These are phyloP conservation scores for Aureobasidium uvarum DNA, from an alignment of 2,329 filamentous ascomycete genomes.

Conservation along the genomic window DNA sequence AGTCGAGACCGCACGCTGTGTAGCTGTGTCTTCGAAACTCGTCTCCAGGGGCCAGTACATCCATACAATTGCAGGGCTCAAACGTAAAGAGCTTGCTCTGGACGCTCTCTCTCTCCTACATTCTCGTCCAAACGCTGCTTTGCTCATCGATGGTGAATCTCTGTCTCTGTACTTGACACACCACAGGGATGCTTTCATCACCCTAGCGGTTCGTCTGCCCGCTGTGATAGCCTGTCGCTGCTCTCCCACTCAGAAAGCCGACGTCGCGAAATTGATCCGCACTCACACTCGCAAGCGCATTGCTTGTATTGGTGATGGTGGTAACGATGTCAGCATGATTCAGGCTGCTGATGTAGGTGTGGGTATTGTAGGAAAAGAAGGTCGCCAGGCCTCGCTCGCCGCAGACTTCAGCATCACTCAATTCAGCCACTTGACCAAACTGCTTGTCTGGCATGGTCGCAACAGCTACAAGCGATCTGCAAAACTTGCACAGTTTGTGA, in stretches of 20 bases:
- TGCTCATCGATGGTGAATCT: constrained; percentile 93
- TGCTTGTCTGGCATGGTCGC: constrained; percentile 97
- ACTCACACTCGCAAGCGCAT: constrained; percentile 90
- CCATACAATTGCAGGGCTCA: constrained; percentile 75
- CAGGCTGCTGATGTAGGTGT: constrained; percentile 97
- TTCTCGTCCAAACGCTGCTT: constrained; percentile 78
- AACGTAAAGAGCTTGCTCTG: constrained; percentile 77
- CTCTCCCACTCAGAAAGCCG: constrained; percentile 94
- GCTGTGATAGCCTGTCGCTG: constrained; percentile 95
- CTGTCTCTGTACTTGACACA: constrained; percentile 78
- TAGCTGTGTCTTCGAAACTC: constrained; percentile 91
- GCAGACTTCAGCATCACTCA: constrained; percentile 97
- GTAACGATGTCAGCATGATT: constrained; percentile 99
- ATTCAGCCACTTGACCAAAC: constrained; percentile 90
- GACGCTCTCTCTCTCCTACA: constrained; percentile 86
- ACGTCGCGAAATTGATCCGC: constrained; percentile 86
- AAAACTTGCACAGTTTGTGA: constrained; percentile 96
- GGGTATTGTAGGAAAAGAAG: constrained; percentile 97
- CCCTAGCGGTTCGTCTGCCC: constrained; percentile 79
- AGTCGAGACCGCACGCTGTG: constrained; percentile 93
- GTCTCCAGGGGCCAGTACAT: constrained; percentile 94
- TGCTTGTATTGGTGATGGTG: constrained; percentile 95
- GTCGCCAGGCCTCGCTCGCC: constrained; percentile 87
- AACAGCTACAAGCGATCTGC: constrained; percentile 96
- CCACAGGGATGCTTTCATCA: constrained; percentile 82